Evolutionary conservation across 2,329 filamentous ascomycete species (phyloP), one percentile per base, ranked within the genome.

Genomic region (Pestalotiopsis sp.): DNA sequence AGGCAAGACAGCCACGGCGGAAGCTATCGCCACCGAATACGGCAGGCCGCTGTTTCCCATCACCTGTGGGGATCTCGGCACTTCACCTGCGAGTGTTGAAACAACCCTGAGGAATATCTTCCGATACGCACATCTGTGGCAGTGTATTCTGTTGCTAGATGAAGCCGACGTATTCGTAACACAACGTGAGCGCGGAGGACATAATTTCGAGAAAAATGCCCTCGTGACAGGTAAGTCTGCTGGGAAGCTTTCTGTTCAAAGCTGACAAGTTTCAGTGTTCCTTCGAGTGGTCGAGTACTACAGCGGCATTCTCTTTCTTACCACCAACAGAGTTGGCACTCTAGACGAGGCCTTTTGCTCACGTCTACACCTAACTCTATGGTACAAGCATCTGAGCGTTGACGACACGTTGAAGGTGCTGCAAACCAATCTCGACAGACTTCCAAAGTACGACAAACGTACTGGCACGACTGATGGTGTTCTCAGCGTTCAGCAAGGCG

Each of bases 1-100:
- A 0, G 84, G 84, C 5, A 86, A 86, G 76, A 86, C 84, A 0
- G 79, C 81, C 0, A 85, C 84, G 0, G 84, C 84, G 1, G 79
- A 84, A 69, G 80, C 80, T 1, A 77, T 83, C 1, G 81, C 82
- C 1, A 78, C 79, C 75, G 78, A 78, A 67, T 79, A 81, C 70
- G 71, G 75, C 49, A 83, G 82, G 73, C 85, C 84, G 0, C 74
- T 86, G 1, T 85, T 85, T 61, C 78, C 80, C 7, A 84, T 87
- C 65, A 86, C 84, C 0, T 86, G 83, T 12, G 84, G 85, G 59
- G 83, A 86, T 67, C 78, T 84, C 0, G 81, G 83, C 12, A 73
- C 81, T n/a, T 81, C 79, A 0, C 80, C 84, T 0, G 70, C 76
- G 2, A 78, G 81, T 2, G 81, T 85, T 2, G 83, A 85, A 72